Percentiles rank a stretch among this genome's conserved stretches.
Evolutionary conservation across 192 early-diverging fungal genomes (phyloP).

Genomic region (Phycomyces blakesleeanus): DNA sequence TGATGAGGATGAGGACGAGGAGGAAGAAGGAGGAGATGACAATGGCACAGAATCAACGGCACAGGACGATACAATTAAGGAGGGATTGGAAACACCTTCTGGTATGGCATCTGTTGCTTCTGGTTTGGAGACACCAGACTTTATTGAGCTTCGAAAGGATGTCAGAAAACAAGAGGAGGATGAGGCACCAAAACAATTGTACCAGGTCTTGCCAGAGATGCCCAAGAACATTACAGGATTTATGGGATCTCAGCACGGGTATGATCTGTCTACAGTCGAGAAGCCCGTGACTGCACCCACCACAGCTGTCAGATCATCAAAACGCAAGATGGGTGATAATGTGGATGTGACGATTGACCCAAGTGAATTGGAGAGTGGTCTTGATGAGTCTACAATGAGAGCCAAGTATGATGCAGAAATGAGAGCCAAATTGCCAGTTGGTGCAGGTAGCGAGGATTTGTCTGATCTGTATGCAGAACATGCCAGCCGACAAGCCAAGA

Average conservation of each 20-base stretch:
- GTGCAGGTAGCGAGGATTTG: slow-evolving; percentile 65
- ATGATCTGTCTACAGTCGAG: slow-evolving; percentile 63
- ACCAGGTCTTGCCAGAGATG: slow-evolving; percentile 84
- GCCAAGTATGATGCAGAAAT: slow-evolving; percentile 76
- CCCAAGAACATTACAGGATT: slow-evolving; percentile 69
- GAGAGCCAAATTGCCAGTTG: slow-evolving; percentile 41
- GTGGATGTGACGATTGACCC: slow-evolving; percentile 89
- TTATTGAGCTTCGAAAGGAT: slow-evolving; percentile 87
- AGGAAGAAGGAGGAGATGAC: slow-evolving; percentile 57
- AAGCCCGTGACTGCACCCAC: slow-evolving; percentile 44
- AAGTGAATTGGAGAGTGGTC: slow-evolving; percentile 75
- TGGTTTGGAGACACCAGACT: slow-evolving; percentile 80
- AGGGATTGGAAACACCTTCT: slow-evolving; percentile 83
- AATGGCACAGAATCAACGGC: slow-evolving; percentile 46
- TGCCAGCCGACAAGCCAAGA: slow-evolving; percentile 62
- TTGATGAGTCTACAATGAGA: slow-evolving; percentile 68
- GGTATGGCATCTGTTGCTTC: slow-evolving; percentile 69
- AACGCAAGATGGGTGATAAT: slow-evolving; percentile 58
- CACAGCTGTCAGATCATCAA: slow-evolving; percentile 34
- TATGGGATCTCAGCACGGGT: slow-evolving; percentile 93
- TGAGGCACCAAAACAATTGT: slow-evolving; percentile 58
- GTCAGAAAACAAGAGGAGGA: slow-evolving; percentile 37
- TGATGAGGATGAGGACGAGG: slow-evolving; percentile 68
- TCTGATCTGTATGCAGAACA: slow-evolving; percentile 89
- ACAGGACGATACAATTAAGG: slow-evolving; percentile 39